Conservation (phyloP, 352 stramenopile species). For the Pseudoperonospora humuli region DNA sequence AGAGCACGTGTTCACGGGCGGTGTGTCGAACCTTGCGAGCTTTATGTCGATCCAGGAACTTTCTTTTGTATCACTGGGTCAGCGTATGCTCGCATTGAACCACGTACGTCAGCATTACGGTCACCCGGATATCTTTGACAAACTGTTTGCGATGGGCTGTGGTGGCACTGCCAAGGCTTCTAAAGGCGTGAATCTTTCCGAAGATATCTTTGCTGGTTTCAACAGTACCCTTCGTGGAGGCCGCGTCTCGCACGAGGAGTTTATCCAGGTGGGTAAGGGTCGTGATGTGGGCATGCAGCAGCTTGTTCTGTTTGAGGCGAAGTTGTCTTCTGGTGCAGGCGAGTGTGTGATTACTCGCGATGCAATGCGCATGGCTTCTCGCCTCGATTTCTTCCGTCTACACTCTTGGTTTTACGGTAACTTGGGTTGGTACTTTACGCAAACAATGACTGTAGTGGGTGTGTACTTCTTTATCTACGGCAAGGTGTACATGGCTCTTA, state of each 20-base stretch:
- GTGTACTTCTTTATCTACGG: slow-evolving; percentile 98
- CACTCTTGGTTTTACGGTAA: slow-evolving; percentile 98
- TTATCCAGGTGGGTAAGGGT: slow-evolving; percentile 92
- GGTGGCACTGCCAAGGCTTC: slow-evolving; percentile 79
- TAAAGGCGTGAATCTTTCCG: slow-evolving; percentile 79
- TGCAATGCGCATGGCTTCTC: slow-evolving; percentile 91
- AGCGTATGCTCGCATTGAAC: slow-evolving; percentile 73
- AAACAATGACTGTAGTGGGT: slow-evolving; percentile 95
- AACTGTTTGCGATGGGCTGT: slow-evolving; percentile 75
- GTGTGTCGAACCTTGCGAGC: slow-evolving; percentile 75
- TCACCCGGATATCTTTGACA: slow-evolving; percentile 87
- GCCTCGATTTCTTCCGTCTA: slow-evolving; percentile 96
- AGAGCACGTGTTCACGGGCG: slow-evolving; percentile 81
- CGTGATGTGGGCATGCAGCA: slow-evolving; percentile 99
- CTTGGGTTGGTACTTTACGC: slow-evolving; percentile 98
- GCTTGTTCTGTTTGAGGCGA: slow-evolving; percentile 97
- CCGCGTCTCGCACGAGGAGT: slow-evolving; percentile 74
- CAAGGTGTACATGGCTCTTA: slow-evolving; percentile 94
- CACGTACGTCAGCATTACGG: slow-evolving; percentile 83
- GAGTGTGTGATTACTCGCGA: slow-evolving; percentile 97
- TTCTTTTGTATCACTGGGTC: slow-evolving; percentile 76
- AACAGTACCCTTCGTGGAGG: slow-evolving; percentile 76
- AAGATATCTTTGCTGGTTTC: slow-evolving; percentile 88
- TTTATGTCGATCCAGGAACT: slow-evolving; percentile 87
- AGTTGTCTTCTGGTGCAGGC: slow-evolving; percentile 93